Conservation (phyloP, 768 basidiomycete genomes). For the Mycena filopes region DNA sequence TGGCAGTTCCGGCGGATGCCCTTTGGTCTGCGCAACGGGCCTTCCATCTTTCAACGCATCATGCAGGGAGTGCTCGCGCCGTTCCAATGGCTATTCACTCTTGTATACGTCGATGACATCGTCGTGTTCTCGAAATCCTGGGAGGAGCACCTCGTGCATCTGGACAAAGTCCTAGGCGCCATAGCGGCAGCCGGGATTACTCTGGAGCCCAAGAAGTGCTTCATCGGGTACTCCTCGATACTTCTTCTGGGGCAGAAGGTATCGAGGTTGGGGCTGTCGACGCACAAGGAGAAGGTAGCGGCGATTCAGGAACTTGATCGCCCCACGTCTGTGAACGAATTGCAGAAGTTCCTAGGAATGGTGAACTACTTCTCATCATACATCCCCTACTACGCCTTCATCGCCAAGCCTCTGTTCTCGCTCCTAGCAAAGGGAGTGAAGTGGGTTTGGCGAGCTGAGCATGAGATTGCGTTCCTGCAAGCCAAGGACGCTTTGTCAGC, state of each 20-base stretch:
- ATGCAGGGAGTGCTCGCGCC: not conserved
- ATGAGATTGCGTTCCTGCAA: slow-evolving; percentile 35
- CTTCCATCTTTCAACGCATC: slow-evolving; percentile 20
- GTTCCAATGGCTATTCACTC: slow-evolving; percentile 3
- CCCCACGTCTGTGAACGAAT: not conserved
- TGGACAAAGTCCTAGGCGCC: not conserved
- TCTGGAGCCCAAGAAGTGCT: not conserved
- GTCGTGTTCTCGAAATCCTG: slow-evolving; percentile 37
- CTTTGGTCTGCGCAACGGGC: slow-evolving; percentile 12
- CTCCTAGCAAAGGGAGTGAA: slow-evolving; percentile 35
- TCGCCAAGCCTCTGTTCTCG: slow-evolving; percentile 36
- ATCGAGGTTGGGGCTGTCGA: not conserved
- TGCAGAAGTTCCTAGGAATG: slow-evolving; percentile 6
- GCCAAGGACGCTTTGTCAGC: slow-evolving; percentile 32
- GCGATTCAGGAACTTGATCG: not conserved
- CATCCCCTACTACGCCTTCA: slow-evolving; percentile 18
- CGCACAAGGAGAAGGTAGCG: not conserved
- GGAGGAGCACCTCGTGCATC: slow-evolving; percentile 1
- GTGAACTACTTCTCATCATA: not conserved
- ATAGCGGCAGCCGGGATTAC: not conserved
- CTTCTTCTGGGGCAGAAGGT: not conserved
- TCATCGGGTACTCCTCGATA: not conserved
- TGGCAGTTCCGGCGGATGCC: slow-evolving; percentile 39
- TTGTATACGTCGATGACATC: slow-evolving; percentile 41
- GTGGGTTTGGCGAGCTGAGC: slow-evolving; percentile 37